Evolutionary conservation across 2,329 filamentous ascomycete genomes (phyloP).

Genomic region (Dichotomopilus funicola): DNA sequence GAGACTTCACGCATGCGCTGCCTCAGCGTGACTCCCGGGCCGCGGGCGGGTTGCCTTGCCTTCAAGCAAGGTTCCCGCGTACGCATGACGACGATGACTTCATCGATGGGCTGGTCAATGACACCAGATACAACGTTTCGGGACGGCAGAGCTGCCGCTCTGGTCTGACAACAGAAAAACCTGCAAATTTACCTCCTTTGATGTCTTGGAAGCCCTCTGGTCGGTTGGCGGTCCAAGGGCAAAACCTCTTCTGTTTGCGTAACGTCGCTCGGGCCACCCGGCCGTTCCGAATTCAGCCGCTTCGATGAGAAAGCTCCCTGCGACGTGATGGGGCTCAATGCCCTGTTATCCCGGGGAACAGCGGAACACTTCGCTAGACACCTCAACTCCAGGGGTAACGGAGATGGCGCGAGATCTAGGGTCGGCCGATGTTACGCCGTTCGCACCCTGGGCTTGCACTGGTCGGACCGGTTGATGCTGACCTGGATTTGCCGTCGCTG

Average conservation of each 20-base stretch:
- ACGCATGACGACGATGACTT: too few species aligned
- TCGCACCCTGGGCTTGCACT: neutral
- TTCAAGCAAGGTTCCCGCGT: too few species aligned
- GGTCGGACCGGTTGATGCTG: neutral
- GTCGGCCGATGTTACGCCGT: conserved; percentile 2
- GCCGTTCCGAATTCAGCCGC: conserved; percentile 11
- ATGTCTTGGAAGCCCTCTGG: neutral
- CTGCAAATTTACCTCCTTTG: neutral
- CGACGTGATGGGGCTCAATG: conserved; percentile 4
- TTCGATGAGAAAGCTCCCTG: conserved; percentile 1
- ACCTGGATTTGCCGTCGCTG: conserved; percentile 8
- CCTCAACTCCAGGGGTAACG: conserved; percentile 3
- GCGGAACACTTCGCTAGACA: conserved; percentile 1
- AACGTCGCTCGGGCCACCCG: neutral
- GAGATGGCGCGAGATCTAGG: conserved; percentile 12
- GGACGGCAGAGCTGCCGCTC: too few species aligned
- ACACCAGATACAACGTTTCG: too few species aligned
- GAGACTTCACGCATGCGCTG: too few species aligned
- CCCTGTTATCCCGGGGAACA: conserved; percentile 9
- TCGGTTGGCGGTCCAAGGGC: neutral
- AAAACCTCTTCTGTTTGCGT: neutral
- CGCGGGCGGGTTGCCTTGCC: too few species aligned
- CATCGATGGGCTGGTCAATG: too few species aligned
- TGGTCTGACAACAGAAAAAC: neutral
- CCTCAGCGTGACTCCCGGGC: too few species aligned